Base-by-base conservation (phyloP, 352 stramenopile species). In the Poterioochromonas sp. region DNA sequence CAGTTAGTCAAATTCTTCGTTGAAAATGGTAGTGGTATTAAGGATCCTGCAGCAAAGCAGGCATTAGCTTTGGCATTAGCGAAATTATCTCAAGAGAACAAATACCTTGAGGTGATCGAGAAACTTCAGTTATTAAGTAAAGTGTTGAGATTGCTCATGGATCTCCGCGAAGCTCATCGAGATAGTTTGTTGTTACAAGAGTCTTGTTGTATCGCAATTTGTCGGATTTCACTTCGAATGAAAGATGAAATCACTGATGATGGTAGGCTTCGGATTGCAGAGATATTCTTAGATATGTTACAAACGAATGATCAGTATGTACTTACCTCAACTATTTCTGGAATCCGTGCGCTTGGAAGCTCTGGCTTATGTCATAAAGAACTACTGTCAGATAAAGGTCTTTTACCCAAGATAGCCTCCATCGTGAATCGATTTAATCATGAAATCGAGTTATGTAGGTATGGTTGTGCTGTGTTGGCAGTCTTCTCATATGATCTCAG, bases 401-500 rank as follows among this genome's bases (percentile, higher is more conserved):
- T 77, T 60, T 29, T 77, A 29, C 11, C 40, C 29, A 11, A 43
- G 12, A 78, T 78, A 22, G 71, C 71, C 15, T 8, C 29, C 1
- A 78, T 78, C 20, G 39, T 65, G 1, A 15, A 12, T 37, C 5
- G 2, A 22, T 69, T 40, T 53, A 1, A 35, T 35, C 1, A 40
- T 37, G 71, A 69, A 26, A 68, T 78, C 8, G 71, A 78, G 20
- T 53, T 78, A 39, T 78, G 43, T 41, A 2, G 47, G 3, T 51
- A 39, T 39, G 71, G 71, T 39, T 78, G 71, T 53, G 71, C 43
- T 44, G 71, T 78, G 1, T 69, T 78, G 47, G 47, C 71, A 39
- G 71, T 78, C 26, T 78, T 78, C 20, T 68, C 47, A 35, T 78
- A 69, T 53, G 71, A 78, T 69, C 41, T 68, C 3, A 18, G 2